A percentile compares a stretch with the other conserved stretches of the same genome.
Evolutionary conservation across 1,284 basidiomycete genomes (phyloP).

Genomic region (Apiotrichum montevideense): DNA sequence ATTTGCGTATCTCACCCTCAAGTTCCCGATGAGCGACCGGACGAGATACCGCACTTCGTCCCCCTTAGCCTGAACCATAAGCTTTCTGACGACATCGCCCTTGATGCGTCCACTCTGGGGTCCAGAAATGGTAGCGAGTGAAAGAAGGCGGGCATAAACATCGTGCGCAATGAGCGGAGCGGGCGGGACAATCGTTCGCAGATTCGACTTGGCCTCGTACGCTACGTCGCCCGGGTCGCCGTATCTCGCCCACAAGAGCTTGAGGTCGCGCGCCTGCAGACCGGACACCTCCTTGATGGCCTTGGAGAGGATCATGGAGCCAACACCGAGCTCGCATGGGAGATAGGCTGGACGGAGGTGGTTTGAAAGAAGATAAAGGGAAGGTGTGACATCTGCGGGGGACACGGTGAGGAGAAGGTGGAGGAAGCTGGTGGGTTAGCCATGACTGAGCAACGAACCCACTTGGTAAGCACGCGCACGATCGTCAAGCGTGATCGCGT

Average conservation of each 20-base stretch:
- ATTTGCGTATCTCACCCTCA: constrained; percentile 55
- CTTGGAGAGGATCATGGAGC: constrained; percentile 67
- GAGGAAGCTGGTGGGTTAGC: constrained; percentile 47
- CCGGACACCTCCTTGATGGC: constrained; percentile 79
- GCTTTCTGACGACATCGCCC: constrained; percentile 69
- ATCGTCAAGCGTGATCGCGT: constrained; percentile 81
- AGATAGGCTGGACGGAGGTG: constrained; percentile 72
- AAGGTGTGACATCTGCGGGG: constrained; percentile 62
- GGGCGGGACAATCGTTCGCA: constrained; percentile 69
- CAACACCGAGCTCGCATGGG: constrained; percentile 68
- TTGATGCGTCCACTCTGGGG: constrained; percentile 68
- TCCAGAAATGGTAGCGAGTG: constrained; percentile 63
- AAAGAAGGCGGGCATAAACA: constrained; percentile 62
- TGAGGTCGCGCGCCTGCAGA: constrained; percentile 61
- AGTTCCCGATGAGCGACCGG: constrained; percentile 70
- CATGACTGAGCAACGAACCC: constrained; percentile 9
- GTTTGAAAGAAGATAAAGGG: constrained; percentile 88
- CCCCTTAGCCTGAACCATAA: constrained; percentile 75
- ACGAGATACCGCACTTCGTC: constrained; percentile 82
- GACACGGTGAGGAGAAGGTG: constrained; percentile 65
- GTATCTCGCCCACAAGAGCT: constrained; percentile 51
- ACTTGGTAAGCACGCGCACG: constrained; percentile 72
- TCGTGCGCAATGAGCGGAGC: constrained; percentile 59
- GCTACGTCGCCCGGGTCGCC: constrained; percentile 79
- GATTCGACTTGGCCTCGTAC: constrained; percentile 69